These are phyloP conservation scores for Chaetomium tenue DNA, from an alignment of 495 filamentous ascomycete species.

Conservation along the genomic window DNA sequence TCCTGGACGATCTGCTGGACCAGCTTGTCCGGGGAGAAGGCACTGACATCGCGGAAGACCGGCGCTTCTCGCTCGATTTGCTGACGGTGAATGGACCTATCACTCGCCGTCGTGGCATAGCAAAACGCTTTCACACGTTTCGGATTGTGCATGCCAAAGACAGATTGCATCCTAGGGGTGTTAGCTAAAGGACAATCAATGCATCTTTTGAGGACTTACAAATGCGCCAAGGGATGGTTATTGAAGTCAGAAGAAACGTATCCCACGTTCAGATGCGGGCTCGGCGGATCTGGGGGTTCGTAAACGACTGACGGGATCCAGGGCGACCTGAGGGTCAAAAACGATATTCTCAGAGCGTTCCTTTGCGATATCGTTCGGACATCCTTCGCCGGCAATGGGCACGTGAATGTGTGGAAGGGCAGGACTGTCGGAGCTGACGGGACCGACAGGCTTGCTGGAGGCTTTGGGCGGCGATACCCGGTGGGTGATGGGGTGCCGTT, in stretches of 20 bases:
- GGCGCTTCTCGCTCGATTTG: constrained; percentile 96
- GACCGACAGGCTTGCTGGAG: constrained; percentile 71
- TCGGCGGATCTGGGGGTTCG: constrained; percentile 76
- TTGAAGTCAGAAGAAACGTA: constrained; percentile 99
- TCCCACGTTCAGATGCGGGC: constrained; percentile 80
- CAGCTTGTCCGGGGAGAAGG: constrained; percentile 79
- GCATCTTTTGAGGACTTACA: constrained; percentile 44
- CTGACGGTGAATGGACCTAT: constrained; percentile 84
- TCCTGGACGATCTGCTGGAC: constrained; percentile 91
- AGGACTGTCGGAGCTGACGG: constrained; percentile 92
- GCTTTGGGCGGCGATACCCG: constrained; percentile 69
- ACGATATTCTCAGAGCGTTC: constrained; percentile 91
- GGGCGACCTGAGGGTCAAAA: constrained; percentile 75
- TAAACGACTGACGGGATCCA: constrained; percentile 86
- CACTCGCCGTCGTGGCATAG: constrained; percentile 93
- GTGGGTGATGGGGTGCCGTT: constrained; percentile 55
- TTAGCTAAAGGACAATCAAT: constrained; percentile 10
- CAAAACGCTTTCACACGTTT: constrained; percentile 78
- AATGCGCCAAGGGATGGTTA: constrained; percentile 92
- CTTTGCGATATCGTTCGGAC: constrained; percentile 94
- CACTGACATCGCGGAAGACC: constrained; percentile 84
- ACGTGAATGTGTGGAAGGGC: constrained; percentile 99
- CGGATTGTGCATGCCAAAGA: constrained; percentile 87
- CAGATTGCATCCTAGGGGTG: constrained; percentile 79
- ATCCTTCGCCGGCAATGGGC: constrained; percentile 87